These are phyloP conservation scores for Jackrogersella minutella DNA, from an alignment of 495 filamentous ascomycete genomes.

Conservation along the genomic window DNA sequence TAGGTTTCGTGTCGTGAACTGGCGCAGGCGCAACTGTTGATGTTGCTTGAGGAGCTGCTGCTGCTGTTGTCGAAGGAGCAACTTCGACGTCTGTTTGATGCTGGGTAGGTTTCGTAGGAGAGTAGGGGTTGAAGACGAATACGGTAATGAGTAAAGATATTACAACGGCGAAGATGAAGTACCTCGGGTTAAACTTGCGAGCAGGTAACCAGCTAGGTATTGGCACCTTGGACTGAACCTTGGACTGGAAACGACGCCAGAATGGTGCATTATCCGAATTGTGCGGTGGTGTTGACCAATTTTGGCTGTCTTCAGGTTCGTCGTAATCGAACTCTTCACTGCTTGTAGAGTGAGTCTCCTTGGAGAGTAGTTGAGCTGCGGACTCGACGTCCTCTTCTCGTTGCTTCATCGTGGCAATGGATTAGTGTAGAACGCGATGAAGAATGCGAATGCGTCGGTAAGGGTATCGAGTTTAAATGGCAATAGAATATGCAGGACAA, in stretches of 20 bases:
- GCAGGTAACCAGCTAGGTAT: constrained; percentile 35
- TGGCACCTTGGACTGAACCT: too few species aligned
- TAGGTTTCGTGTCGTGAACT: background rate
- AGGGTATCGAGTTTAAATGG: too few species aligned
- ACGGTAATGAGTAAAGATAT: constrained; percentile 34
- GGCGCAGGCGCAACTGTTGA: background rate
- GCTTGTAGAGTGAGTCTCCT: constrained; percentile 25
- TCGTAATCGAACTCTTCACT: constrained; percentile 41
- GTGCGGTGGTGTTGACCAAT: constrained; percentile 20
- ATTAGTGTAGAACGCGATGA: background rate
- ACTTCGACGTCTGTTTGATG: constrained; percentile 30
- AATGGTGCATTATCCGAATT: constrained; percentile 18
- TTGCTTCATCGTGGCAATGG: constrained; percentile 25
- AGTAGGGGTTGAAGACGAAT: constrained; percentile 39
- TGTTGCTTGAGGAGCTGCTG: background rate
- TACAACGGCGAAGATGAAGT: constrained; percentile 29
- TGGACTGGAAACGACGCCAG: constrained; percentile 37
- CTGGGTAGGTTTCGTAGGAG: constrained; percentile 30
- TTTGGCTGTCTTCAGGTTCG: constrained; percentile 24
- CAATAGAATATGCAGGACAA: too few species aligned
- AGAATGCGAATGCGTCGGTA: constrained; percentile 3
- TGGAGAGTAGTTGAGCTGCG: constrained; percentile 30
- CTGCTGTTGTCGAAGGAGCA: constrained; percentile 12
- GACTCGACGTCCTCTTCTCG: constrained; percentile 41
- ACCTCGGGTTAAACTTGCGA: constrained; percentile 39